Percentiles rank a stretch among this genome's conserved stretches.
phyloP scores from a whole-genome alignment of 1,284 basidiomycete genomes.

The Cutaneotrichosporon cyanovorans region DNA sequence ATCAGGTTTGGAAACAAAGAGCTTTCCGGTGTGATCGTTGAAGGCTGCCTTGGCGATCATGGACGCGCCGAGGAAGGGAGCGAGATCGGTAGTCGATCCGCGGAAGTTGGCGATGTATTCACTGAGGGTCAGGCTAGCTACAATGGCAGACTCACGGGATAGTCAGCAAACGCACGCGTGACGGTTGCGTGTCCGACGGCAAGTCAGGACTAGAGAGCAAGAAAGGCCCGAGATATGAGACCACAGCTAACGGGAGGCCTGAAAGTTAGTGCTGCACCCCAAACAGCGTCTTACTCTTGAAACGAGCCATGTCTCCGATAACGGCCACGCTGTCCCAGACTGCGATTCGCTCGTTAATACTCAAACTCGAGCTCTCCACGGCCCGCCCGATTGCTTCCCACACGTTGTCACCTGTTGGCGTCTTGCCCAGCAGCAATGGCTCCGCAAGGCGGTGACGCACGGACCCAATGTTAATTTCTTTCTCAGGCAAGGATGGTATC shows the following conservation, averaged over 20 bases:
- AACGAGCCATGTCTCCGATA: conserved; percentile 68
- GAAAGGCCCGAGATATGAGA: conserved; percentile 65
- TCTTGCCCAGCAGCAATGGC: conserved; percentile 57
- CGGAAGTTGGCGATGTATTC: conserved; percentile 90
- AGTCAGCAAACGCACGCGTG: conserved; percentile 57
- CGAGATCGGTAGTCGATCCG: conserved; percentile 70
- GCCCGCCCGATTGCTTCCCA: conserved; percentile 42
- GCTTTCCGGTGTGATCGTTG: conserved; percentile 35
- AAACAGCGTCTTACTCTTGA: conserved; percentile 57
- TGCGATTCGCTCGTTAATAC: conserved; percentile 54
- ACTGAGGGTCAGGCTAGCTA: conserved; percentile 6
- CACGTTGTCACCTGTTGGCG: conserved; percentile 51
- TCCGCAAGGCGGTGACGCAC: conserved; percentile 86
- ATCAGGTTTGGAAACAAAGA: conserved; percentile 42
- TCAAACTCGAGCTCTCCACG: conserved; percentile 29
- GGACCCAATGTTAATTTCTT: conserved; percentile 69
- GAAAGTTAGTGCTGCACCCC: conserved; percentile 1
- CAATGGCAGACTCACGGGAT: conserved; percentile 53
- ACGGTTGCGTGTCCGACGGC: conserved; percentile 53
- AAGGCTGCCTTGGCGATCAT: conserved; percentile 64
- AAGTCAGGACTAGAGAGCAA: conserved; percentile 57
- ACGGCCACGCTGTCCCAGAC: conserved; percentile 77
- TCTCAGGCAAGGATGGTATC: conserved; percentile 63
- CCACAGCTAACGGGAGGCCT: conserved; percentile 55
- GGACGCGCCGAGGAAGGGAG: conserved; percentile 77